These are phyloP conservation scores for Allomyces macrogynus DNA, from an alignment of 192 early-diverging fungal genomes.

Conservation along the genomic window DNA sequence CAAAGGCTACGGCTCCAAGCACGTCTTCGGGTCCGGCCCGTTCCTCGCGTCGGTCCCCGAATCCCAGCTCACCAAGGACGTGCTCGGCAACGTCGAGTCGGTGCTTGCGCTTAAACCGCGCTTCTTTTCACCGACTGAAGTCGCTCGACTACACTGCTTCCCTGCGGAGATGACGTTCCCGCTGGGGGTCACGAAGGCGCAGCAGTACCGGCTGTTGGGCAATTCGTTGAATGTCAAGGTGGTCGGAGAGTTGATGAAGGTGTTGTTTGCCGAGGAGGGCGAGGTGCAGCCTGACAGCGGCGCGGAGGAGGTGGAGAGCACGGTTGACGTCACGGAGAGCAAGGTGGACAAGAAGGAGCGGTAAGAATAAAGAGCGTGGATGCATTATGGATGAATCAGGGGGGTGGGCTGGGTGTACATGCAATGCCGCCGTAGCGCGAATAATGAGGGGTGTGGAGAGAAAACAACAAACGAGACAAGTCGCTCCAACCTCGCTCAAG, in stretches of 20 bases:
- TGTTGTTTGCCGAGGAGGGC: conserved; percentile 18
- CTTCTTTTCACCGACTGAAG: conserved; percentile 37
- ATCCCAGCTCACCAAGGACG: conserved; percentile 8
- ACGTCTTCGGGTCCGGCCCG: neutral
- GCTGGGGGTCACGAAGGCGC: conserved; percentile 32
- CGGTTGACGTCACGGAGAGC: too few relatives aligned
- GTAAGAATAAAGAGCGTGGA: too few relatives aligned
- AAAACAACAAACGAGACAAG: too few relatives aligned
- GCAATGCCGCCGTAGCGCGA: too few relatives aligned
- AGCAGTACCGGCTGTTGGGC: conserved; percentile 68
- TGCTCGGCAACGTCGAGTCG: conserved; percentile 8
- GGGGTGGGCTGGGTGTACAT: too few relatives aligned
- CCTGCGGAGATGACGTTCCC: conserved; percentile 58
- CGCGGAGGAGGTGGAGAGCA: too few relatives aligned
- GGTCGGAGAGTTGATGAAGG: conserved; percentile 52
- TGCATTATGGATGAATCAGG: too few relatives aligned
- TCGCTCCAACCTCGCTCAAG: too few relatives aligned
- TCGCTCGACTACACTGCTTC: conserved; percentile 63
- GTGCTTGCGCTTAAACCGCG: conserved; percentile 17
- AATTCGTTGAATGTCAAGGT: conserved; percentile 77
- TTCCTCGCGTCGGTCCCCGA: neutral
- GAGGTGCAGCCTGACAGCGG: too few relatives aligned
- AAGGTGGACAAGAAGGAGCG: too few relatives aligned
- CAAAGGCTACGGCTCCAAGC: conserved; percentile 22
- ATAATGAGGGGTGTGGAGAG: too few relatives aligned